These are phyloP conservation scores for Alternaria ventricosa DNA, from an alignment of 2,329 filamentous ascomycete genomes.

Conservation along the genomic window DNA sequence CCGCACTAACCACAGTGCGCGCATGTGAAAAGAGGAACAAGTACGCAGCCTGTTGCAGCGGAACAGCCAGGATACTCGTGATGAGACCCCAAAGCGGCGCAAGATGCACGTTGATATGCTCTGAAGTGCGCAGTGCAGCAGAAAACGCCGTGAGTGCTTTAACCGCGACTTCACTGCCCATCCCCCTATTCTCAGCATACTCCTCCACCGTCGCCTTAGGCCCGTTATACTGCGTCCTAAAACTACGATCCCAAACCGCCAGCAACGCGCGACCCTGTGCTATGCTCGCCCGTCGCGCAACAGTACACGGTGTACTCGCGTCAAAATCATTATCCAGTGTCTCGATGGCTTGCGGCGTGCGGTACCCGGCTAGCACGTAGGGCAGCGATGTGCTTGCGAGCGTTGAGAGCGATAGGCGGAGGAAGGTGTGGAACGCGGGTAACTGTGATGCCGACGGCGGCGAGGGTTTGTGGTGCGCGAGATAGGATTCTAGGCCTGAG, in stretches of 20 bases:
- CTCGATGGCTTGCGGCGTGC: constrained; percentile 59
- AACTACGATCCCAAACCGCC: constrained; percentile 76
- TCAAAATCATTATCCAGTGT: constrained; percentile 77
- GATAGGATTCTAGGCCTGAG: constrained; percentile 81
- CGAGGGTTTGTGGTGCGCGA: constrained; percentile 66
- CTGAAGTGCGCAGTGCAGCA: constrained; percentile 34
- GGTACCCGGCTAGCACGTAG: constrained; percentile 73
- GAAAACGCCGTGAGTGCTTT: constrained; percentile 40
- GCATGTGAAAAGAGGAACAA: constrained; percentile 78
- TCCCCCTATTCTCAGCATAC: neutral
- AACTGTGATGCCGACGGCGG: constrained; percentile 40
- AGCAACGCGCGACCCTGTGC: constrained; percentile 78
- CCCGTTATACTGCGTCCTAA: constrained; percentile 50
- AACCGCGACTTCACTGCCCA: constrained; percentile 16
- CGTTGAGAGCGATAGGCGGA: constrained; percentile 72
- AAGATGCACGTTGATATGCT: constrained; percentile 63
- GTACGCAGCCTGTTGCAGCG: constrained; percentile 70
- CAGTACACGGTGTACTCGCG: constrained; percentile 78
- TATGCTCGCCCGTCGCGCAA: constrained; percentile 75
- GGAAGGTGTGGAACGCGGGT: constrained; percentile 67
- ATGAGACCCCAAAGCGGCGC: constrained; percentile 74
- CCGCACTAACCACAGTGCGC: constrained; percentile 77
- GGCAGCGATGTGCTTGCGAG: constrained; percentile 76
- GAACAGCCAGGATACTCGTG: constrained; percentile 66
- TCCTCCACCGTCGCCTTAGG: neutral